Evolutionary conservation across 192 early-diverging fungal species (phyloP), one percentile per base, ranked within the genome.

Genomic region (Coemansia asiatica): DNA sequence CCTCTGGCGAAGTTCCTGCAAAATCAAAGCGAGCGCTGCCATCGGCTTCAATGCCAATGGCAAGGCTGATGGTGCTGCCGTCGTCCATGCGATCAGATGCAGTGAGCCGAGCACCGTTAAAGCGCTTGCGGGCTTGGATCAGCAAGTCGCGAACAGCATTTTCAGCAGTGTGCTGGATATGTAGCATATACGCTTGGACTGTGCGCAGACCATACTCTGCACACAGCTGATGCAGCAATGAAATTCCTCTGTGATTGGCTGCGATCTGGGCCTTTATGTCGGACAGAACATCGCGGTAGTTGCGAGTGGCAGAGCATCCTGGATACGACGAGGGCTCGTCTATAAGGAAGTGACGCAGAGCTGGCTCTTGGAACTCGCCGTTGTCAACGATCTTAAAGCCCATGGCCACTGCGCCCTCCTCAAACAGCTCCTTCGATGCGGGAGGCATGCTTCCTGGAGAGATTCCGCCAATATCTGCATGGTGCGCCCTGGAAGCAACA

Each of bases 181-280:
- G 89, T 48, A 77, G 68, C 97, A 99, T 99, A 61, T 99, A 99
- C 15, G 95, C 92, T 66, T 97, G 95, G 1, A 99, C 95, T 0
- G 91, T 89, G 22, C 88, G 82, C 44, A 95, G 72, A 0, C 92
- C 87, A 61, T 94, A 96, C 76, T 97, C 94, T 6, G 69, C 63
- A 65, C 96, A 95, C 62, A 99, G 75, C 2, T 82, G 76, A 67
- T 87, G 86, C 19, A 97, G 87, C 22, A 99, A 86, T 1, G 70
- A 67, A 50, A 99, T 97, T 8, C 97, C 97, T 49, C 91, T 86
- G 59, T 96, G 90, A 76, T 99, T 99, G 31, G 97, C 97, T 12
- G 97, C 97, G 51, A 97, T 90, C 64, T 99, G 97, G 8, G 97
- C 97, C 81, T 95, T 94, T 66, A 98, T 76, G 68, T 97, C 95